A percentile compares a stretch with the other conserved stretches of the same genome.
Conservation (phyloP, 2,329 filamentous ascomycete species). For the Fusarium nelsonii region DNA sequence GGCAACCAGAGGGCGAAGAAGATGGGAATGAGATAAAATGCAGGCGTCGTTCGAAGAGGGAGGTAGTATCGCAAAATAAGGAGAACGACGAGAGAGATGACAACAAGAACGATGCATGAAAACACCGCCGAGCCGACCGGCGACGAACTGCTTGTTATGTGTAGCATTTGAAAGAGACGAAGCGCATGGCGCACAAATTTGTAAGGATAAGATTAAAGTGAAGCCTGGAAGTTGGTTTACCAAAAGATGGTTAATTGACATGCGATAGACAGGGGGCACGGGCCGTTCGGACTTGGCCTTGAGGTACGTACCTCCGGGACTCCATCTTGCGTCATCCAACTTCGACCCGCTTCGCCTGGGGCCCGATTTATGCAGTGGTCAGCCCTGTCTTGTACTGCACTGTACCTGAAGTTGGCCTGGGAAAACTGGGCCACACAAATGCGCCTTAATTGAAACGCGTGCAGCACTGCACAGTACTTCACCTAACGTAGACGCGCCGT, state of each 20-base stretch:
- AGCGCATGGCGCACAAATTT: slow-evolving; percentile 48
- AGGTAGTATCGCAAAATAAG: slow-evolving; percentile 91
- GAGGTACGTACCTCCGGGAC: slow-evolving; percentile 19
- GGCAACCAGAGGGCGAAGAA: slow-evolving; percentile 97
- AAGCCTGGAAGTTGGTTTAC: slow-evolving; percentile 17
- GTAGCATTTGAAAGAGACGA: slow-evolving; percentile 60
- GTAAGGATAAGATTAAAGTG: slow-evolving; percentile 41
- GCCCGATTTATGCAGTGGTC: not conserved
- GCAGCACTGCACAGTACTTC: not conserved
- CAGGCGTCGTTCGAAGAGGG: slow-evolving; percentile 88
- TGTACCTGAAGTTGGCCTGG: not conserved
- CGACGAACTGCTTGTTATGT: slow-evolving; percentile 66
- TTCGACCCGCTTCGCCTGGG: not conserved
- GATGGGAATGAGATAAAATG: slow-evolving; percentile 89
- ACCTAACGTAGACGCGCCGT: slow-evolving; percentile 13
- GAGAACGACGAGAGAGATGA: slow-evolving; percentile 81
- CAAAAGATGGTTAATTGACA: slow-evolving; percentile 29
- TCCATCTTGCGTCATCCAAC: slow-evolving; percentile 43
- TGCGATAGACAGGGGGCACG: slow-evolving; percentile 44
- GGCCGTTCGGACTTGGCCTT: slow-evolving; percentile 33
- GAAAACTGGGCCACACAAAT: not conserved
- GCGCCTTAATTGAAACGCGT: slow-evolving; percentile 42
- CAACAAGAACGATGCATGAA: slow-evolving; percentile 76
- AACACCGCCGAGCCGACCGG: slow-evolving; percentile 86
- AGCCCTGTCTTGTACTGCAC: not conserved